Percentiles rank a stretch among this genome's conserved stretches.
Conservation (phyloP, 345 rosid genomes). For the Populus deltoides region DNA sequence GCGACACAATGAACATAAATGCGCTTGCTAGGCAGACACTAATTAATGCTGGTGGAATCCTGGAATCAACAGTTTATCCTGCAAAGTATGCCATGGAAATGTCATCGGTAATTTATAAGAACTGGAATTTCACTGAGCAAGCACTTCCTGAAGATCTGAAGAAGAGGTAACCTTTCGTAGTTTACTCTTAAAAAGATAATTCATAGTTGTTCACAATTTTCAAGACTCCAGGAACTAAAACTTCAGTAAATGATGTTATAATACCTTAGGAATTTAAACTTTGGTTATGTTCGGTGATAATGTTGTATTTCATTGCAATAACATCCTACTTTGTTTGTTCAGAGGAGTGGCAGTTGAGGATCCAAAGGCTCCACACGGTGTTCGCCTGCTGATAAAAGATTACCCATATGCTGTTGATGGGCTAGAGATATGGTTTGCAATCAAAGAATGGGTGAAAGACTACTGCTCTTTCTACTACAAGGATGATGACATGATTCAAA, state of each 20-base stretch:
- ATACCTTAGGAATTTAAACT: neutral
- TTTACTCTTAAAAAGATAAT: neutral
- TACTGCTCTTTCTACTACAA: conserved; percentile 37
- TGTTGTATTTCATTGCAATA: neutral
- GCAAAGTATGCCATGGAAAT: conserved; percentile 38
- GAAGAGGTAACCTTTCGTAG: conserved; percentile 20
- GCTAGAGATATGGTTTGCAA: conserved; percentile 40
- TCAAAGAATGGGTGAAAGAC: conserved; percentile 37
- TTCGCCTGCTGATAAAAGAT: conserved; percentile 29
- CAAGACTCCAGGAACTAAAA: no score
- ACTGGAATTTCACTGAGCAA: conserved; percentile 38
- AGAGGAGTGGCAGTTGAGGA: conserved; percentile 41
- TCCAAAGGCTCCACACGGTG: conserved; percentile 22
- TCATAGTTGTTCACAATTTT: neutral
- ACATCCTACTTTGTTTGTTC: neutral
- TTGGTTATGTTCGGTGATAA: neutral
- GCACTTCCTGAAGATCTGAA: conserved; percentile 37
- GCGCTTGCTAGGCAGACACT: conserved; percentile 28
- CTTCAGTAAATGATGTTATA: no score
- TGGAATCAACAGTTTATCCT: conserved; percentile 35
- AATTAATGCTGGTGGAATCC: conserved; percentile 36
- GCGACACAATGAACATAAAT: conserved; percentile 38
- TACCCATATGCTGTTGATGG: conserved; percentile 46
- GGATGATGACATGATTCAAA: conserved; percentile 17
- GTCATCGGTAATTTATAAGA: conserved; percentile 31